These are phyloP conservation scores for Cladosporium oxysporum DNA, from an alignment of 2,329 filamentous ascomycete genomes.

Conservation along the genomic window DNA sequence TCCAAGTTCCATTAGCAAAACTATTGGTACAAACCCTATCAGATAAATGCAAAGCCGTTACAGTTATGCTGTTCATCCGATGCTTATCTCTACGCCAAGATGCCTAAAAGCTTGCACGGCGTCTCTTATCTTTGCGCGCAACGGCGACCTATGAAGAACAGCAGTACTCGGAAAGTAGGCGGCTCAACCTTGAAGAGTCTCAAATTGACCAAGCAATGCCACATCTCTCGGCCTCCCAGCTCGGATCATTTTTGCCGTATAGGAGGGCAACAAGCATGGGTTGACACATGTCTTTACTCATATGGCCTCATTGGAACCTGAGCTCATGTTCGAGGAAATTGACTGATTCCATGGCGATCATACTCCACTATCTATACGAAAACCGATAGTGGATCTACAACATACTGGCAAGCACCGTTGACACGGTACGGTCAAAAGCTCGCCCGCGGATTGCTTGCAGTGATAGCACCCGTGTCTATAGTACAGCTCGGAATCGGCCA, in stretches of 20 bases:
- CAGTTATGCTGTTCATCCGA: not conserved
- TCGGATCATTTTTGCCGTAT: not conserved
- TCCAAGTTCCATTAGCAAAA: not conserved
- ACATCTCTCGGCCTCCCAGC: conserved; percentile 7
- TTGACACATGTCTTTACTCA: not conserved
- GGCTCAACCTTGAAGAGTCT: not conserved
- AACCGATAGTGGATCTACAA: not conserved
- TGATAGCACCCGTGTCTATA: not conserved
- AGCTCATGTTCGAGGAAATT: not conserved
- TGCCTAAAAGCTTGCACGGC: conserved; percentile 4
- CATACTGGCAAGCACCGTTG: not conserved
- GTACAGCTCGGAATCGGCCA: not conserved
- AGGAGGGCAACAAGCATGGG: not conserved
- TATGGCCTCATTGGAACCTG: not conserved
- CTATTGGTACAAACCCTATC: not conserved
- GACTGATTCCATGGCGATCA: not conserved
- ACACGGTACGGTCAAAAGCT: not conserved
- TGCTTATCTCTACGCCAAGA: conserved; percentile 10
- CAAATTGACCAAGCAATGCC: conserved; percentile 7
- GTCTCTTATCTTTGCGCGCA: conserved; percentile 10
- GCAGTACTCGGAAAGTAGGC: not conserved
- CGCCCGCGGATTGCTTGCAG: not conserved
- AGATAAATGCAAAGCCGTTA: not conserved
- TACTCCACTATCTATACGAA: not conserved
- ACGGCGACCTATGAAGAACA: conserved; percentile 4